These are phyloP conservation scores for Setomelanomma holmii DNA, from an alignment of 2,329 filamentous ascomycete species.

Conservation along the genomic window DNA sequence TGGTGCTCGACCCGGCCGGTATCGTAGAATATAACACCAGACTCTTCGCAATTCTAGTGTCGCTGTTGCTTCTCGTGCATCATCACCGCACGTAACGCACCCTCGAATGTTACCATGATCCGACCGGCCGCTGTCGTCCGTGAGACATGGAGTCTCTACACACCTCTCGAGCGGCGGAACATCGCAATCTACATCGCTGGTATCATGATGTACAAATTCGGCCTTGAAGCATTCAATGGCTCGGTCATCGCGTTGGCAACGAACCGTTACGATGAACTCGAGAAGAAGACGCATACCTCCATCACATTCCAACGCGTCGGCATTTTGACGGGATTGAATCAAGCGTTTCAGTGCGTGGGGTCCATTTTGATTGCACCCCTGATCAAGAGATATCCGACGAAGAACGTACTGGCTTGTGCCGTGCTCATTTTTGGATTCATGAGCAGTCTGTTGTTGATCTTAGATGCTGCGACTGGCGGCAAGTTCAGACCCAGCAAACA, in stretches of 20 bases:
- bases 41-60: constrained; percentile 25
- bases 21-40: constrained; percentile 31
- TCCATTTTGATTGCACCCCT: constrained; percentile 60
- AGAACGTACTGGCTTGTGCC: constrained; percentile 54
- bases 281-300: constrained; percentile 38
- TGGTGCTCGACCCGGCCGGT: constrained; percentile 15
- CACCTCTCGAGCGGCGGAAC: constrained; percentile 51
- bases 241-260: constrained; percentile 59
- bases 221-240: constrained; percentile 60
- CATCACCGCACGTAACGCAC: constrained; percentile 17
- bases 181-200: constrained; percentile 54
- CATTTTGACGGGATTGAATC: constrained; percentile 58
- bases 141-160: constrained; percentile 46
- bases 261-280: constrained; percentile 59
- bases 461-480: constrained; percentile 59
- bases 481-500: constrained; percentile 49
- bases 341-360: constrained; percentile 60
- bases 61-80: constrained; percentile 22
- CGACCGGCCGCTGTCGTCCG: constrained; percentile 31
- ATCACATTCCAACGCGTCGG: constrained; percentile 58
- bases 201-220: constrained; percentile 63
- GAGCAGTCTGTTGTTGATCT: constrained; percentile 57
- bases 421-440: constrained; percentile 57
- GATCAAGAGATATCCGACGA: constrained; percentile 58
- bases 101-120: constrained; percentile 20